Evolutionary conservation across 164 flowering plant genomes (phyloP), one percentile per base, ranked within the genome.

Genomic region (Kalanchoe fedtschenkoi): DNA sequence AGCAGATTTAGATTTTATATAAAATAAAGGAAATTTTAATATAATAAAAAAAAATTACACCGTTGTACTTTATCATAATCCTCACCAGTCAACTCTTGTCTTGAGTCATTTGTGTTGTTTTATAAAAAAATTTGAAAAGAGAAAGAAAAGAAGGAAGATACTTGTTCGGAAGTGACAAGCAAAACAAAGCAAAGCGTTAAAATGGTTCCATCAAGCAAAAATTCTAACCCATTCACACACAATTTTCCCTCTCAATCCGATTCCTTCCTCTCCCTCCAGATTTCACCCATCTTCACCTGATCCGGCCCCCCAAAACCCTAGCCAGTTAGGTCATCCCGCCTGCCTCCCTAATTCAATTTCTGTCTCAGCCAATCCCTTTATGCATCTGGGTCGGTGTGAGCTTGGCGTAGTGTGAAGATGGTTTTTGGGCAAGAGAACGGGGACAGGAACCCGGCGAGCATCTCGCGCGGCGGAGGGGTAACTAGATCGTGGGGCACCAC

Each of bases 391-490:
- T 34, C 35, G 22, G 8, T 22, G n/a, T 30, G 11, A 6, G 16
- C 34, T 33, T 60, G 24, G 19, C 10, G 43, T 15, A 11, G 35
- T 16, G 4, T 51, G 53, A n/a, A n/a, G 37, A 61, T 61, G 64
- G 51, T 42, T 16, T 10, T 15, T 7, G 64, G 64, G 21, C 58
- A 46, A 19, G 58, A 63, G 21, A 55, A 63, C 32, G 54, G 30
- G 58, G 58, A 47, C 29, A 51, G 37, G 37, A 63, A 34, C 17
- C 58, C 44, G 15, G 39, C 33, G 19, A 63, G 34, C 22, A 54
- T 15, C 34, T 51, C 65, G n/a, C 61, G 60, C 16, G 61, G 60
- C 10, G 56, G n/a, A 26, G 54, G 58, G 62, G 51, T 13, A 16
- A 39, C 61, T 22, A 22, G 55, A 39, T 39, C 57, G 13, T 43